Evolutionary conservation across 2,329 filamentous ascomycete genomes (phyloP).

Genomic region (Pyrenophora tritici-repentis): DNA sequence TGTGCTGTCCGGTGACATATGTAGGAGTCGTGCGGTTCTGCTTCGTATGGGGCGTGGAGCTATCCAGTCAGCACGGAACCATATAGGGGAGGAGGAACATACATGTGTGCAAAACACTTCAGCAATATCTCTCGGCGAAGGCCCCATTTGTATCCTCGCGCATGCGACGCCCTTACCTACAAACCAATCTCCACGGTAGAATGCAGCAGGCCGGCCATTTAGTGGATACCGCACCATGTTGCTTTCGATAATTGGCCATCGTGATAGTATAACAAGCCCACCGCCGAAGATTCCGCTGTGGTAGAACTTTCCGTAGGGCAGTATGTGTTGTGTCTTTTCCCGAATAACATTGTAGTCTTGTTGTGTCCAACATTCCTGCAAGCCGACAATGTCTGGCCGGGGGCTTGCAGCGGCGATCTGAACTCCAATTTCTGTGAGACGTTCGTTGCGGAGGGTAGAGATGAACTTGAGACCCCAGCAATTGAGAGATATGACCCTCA

Average conservation of each 20-base stretch:
- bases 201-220: slow-evolving; percentile 90
- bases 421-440: slow-evolving; percentile 81
- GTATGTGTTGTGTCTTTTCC: slow-evolving; percentile 69
- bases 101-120: slow-evolving; percentile 95
- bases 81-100: slow-evolving; percentile 8
- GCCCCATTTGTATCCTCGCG: slow-evolving; percentile 75
- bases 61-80: slow-evolving; percentile 49
- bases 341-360: slow-evolving; percentile 82
- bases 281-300: slow-evolving; percentile 85
- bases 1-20: slow-evolving; percentile 88
- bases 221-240: slow-evolving; percentile 86
- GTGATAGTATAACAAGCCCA: slow-evolving; percentile 84
- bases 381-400: slow-evolving; percentile 80
- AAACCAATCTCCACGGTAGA: slow-evolving; percentile 94
- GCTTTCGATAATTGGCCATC: slow-evolving; percentile 91
- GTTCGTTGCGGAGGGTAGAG: slow-evolving; percentile 75
- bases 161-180: slow-evolving; percentile 93
- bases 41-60: slow-evolving; percentile 85
- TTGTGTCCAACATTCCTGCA: slow-evolving; percentile 94
- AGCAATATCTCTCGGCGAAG: slow-evolving; percentile 66
- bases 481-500: slow-evolving; percentile 87
- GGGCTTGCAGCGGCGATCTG: slow-evolving; percentile 72
- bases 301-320: slow-evolving; percentile 95
- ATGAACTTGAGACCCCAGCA: slow-evolving; percentile 96
- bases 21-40: slow-evolving; percentile 80